Evolutionary conservation across 345 rosid species (phyloP).

Genomic region (Eucalyptus marginata): DNA sequence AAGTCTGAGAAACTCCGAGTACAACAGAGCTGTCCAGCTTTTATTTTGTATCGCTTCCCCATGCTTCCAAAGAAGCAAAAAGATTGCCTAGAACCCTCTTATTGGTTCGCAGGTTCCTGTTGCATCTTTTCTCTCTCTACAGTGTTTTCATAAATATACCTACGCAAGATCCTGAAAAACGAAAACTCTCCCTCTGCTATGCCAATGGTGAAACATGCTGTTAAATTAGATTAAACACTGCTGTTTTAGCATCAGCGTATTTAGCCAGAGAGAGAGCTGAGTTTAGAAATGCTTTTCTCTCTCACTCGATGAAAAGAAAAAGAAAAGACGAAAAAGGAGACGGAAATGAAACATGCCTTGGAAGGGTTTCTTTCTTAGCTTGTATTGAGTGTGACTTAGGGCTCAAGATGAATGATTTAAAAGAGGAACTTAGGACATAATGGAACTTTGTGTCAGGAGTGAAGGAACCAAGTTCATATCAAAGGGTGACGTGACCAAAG

Average conservation of each 20-base stretch:
- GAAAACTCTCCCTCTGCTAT: not conserved
- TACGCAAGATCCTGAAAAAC: constrained; percentile 31
- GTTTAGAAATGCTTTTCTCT: not conserved
- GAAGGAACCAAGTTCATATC: constrained; percentile 29
- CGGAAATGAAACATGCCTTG: not conserved
- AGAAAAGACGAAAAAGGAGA: not conserved
- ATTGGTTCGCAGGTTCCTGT: constrained; percentile 34
- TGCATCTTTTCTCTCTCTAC: constrained; percentile 4
- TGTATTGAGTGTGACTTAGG: not conserved
- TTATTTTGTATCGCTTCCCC: not conserved
- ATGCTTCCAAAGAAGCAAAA: not conserved
- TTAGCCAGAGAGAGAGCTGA: not conserved
- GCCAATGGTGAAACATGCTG: not conserved
- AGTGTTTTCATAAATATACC: constrained; percentile 28
- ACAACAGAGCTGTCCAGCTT: constrained; percentile 38
- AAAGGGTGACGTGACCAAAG: constrained; percentile 50
- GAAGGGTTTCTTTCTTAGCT: not conserved
- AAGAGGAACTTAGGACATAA: not conserved
- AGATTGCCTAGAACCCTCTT: constrained; percentile 7
- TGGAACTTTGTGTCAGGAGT: constrained; percentile 4
- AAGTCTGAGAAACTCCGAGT: constrained; percentile 18
- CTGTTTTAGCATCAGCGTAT: not conserved
- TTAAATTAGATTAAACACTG: not conserved
- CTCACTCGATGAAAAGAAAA: not conserved
- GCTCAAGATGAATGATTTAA: not conserved